Percentiles rank a stretch among this genome's conserved stretches.
Evolutionary conservation across 1,284 basidiomycete genomes (phyloP).

Genomic region (Fomitopsis betulina): DNA sequence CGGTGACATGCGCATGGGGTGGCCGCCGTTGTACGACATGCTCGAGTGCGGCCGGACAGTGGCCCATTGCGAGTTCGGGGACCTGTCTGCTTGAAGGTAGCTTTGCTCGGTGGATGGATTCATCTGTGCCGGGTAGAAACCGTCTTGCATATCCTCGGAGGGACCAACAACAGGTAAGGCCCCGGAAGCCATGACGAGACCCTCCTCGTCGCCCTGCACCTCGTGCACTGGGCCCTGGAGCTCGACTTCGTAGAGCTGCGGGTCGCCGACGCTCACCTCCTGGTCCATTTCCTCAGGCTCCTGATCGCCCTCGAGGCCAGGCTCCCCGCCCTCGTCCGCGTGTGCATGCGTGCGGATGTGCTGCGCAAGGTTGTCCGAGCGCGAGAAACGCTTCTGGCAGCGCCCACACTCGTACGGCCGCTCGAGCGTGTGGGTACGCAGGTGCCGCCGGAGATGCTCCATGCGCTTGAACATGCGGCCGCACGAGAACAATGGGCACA

Average conservation of each 20-base stretch:
- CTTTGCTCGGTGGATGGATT: constrained; percentile 17
- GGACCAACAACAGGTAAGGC: not conserved
- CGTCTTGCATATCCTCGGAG: constrained; percentile 15
- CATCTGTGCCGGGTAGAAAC: constrained; percentile 15
- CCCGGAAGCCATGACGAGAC: constrained; percentile 33
- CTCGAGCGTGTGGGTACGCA: constrained; percentile 88
- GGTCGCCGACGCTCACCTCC: constrained; percentile 31
- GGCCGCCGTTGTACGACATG: constrained; percentile 13
- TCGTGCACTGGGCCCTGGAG: constrained; percentile 52
- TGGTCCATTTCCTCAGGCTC: constrained; percentile 25
- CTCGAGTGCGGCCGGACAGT: constrained; percentile 23
- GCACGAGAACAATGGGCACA: constrained; percentile 79
- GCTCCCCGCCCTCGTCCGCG: constrained; percentile 29
- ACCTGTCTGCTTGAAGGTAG: constrained; percentile 10
- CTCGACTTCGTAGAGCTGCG: constrained; percentile 57
- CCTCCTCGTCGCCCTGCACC: constrained; percentile 58
- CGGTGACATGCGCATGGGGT: constrained; percentile 14
- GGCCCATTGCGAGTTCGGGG: constrained; percentile 21
- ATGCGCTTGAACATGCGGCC: constrained; percentile 82
- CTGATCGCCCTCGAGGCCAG: constrained; percentile 11
- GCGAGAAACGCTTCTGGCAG: constrained; percentile 77
- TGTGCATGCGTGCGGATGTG: constrained; percentile 76
- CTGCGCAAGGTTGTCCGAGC: constrained; percentile 83
- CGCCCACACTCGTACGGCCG: constrained; percentile 71
- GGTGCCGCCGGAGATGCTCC: constrained; percentile 85